Evolutionary conservation across 2,329 filamentous ascomycete genomes (phyloP).

Genomic region (Aquanectria penicillioides): DNA sequence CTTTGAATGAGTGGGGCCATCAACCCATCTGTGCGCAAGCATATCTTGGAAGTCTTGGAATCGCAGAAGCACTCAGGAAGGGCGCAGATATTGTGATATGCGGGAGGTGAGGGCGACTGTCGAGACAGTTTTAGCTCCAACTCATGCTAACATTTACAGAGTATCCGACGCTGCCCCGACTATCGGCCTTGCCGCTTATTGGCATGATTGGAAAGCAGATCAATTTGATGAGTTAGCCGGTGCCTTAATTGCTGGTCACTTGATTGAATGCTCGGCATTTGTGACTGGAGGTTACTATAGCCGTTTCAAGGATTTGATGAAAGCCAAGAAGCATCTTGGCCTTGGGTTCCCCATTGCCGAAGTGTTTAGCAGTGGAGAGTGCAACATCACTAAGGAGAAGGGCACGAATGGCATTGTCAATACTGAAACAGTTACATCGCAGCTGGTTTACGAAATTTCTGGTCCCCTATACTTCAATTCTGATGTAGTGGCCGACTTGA

Average conservation of each 20-base stretch:
- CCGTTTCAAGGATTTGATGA: constrained; percentile 21
- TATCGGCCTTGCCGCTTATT: constrained; percentile 21
- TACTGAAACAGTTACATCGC: constrained; percentile 41
- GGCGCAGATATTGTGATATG: constrained; percentile 57
- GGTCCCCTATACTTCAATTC: constrained; percentile 46
- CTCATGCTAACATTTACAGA: constrained; percentile 47
- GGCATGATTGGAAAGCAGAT: constrained; percentile 19
- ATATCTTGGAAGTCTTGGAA: constrained; percentile 62
- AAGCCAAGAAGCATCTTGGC: constrained; percentile 38
- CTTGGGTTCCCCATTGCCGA: constrained; percentile 61
- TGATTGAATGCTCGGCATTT: constrained; percentile 25
- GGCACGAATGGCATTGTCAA: constrained; percentile 36
- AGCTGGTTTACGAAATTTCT: constrained; percentile 52
- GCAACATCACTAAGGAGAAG: constrained; percentile 40
- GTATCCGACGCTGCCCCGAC: constrained; percentile 59
- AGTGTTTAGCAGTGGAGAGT: constrained; percentile 53
- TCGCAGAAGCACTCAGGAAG: constrained; percentile 48
- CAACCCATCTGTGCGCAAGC: constrained; percentile 51
- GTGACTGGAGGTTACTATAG: constrained; percentile 24
- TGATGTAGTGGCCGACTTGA: constrained; percentile 22
- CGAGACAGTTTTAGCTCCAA: background rate
- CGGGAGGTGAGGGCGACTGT: constrained; percentile 46
- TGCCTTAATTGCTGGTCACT: constrained; percentile 18
- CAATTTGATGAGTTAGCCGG: constrained; percentile 21
- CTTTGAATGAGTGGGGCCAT: constrained; percentile 16